A percentile compares a stretch with the other conserved stretches of the same genome.
phyloP scores from a whole-genome alignment of 768 basidiomycete species.

The Hebeloma cylindrosporum region DNA sequence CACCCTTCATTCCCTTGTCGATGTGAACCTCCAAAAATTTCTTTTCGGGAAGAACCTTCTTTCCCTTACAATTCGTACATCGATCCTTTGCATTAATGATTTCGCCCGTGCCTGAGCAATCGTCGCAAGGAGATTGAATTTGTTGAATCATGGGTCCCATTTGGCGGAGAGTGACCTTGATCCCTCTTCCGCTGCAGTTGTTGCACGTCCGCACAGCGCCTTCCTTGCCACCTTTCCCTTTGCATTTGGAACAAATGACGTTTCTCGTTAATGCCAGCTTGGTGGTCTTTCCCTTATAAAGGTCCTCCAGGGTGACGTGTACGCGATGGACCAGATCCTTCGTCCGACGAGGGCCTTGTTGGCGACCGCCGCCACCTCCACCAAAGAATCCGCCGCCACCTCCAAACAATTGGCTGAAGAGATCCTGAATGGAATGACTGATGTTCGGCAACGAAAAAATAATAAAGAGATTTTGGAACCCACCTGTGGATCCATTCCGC shows the following conservation, averaged over 20 bases:
- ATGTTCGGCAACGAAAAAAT: slow-evolving; percentile 3
- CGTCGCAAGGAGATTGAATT: slow-evolving; percentile 92
- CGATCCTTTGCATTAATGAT: slow-evolving; percentile 92
- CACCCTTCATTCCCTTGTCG: slow-evolving; percentile 97
- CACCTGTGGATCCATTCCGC: slow-evolving; percentile 95
- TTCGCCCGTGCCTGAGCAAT: slow-evolving; percentile 93
- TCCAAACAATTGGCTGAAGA: slow-evolving; percentile 96
- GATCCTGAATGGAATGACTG: slow-evolving; percentile 53
- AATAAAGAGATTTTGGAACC: slow-evolving; percentile 23
- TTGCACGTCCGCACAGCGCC: slow-evolving; percentile 84
- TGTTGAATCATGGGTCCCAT: slow-evolving; percentile 99
- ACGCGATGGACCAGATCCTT: slow-evolving; percentile 99
- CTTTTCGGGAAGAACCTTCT: slow-evolving; percentile 92
- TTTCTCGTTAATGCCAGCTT: slow-evolving; percentile 97
- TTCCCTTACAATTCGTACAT: slow-evolving; percentile 91
- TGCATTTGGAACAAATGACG: slow-evolving; percentile 90
- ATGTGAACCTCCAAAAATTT: slow-evolving; percentile 97
- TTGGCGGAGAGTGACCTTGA: slow-evolving; percentile 90
- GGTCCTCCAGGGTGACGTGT: slow-evolving; percentile 93
- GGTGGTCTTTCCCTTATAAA: slow-evolving; percentile 98
- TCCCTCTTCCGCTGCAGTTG: slow-evolving; percentile 83
- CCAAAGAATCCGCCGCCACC: slow-evolving; percentile 80
- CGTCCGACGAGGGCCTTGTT: slow-evolving; percentile 83
- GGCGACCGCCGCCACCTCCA: slow-evolving; percentile 64
- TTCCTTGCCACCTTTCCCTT: slow-evolving; percentile 96